These are phyloP conservation scores for Sporobolomyces pararoseus DNA, from an alignment of 768 basidiomycete species.

Conservation along the genomic window DNA sequence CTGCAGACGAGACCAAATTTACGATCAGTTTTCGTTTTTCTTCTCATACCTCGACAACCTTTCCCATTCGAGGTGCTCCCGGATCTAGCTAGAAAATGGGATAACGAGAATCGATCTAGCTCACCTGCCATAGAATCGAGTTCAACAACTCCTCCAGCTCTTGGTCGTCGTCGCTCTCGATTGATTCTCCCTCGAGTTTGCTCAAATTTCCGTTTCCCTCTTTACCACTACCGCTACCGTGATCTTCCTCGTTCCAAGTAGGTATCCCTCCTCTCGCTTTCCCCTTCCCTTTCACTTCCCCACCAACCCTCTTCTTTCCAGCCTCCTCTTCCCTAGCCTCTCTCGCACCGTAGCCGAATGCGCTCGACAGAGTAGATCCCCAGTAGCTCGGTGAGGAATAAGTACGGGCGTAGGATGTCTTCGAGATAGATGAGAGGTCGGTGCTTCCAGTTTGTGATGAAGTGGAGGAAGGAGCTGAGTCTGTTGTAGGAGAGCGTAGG, in stretches of 20 bases:
- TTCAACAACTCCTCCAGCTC: background rate
- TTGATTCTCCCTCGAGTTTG: background rate
- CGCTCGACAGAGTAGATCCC: constrained; percentile 2
- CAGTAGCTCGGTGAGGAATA: constrained; percentile 7
- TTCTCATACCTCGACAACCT: no score
- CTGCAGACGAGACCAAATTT: background rate
- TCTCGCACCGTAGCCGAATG: constrained; percentile 7
- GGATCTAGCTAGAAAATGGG: no score
- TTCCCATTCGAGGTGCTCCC: no score
- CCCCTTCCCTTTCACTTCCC: background rate
- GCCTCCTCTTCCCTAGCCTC: no score
- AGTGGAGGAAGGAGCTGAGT: background rate
- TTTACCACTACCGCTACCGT: background rate
- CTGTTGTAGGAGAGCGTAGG: background rate
- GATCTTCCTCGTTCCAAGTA: background rate
- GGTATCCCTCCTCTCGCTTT: background rate
- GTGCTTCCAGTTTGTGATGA: background rate
- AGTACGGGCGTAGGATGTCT: background rate
- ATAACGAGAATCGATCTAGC: no score
- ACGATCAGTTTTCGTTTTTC: no score
- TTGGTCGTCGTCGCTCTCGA: background rate
- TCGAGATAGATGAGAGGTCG: background rate
- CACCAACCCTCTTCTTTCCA: background rate
- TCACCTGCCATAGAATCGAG: constrained; percentile 17
- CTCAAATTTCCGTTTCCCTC: background rate